These are phyloP conservation scores for Mimosa bimucronata DNA, from an alignment of 306 rosid species.

Conservation along the genomic window DNA sequence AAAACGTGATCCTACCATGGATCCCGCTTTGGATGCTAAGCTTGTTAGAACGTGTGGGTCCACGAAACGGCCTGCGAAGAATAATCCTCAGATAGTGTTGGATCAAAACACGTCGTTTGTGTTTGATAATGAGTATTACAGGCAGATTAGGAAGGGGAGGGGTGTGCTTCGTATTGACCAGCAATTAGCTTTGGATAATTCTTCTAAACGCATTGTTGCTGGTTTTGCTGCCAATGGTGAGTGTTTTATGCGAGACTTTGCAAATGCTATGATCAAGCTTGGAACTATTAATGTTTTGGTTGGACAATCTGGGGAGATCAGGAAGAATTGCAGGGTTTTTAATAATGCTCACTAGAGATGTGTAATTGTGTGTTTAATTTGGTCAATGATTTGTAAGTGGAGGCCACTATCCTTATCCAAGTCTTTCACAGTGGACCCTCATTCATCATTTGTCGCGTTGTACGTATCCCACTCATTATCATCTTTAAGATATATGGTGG, in stretches of 20 bases:
- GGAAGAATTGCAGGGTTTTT: slow-evolving; percentile 57
- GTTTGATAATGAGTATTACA: slow-evolving; percentile 53
- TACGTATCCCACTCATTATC: neutral
- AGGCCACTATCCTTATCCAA: neutral
- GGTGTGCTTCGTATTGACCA: slow-evolving; percentile 60
- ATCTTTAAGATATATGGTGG: neutral
- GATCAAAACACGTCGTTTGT: slow-evolving; percentile 54
- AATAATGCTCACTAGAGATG: slow-evolving; percentile 15
- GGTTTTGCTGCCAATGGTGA: slow-evolving; percentile 35
- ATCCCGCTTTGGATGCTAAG: slow-evolving; percentile 39
- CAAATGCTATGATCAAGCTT: slow-evolving; percentile 50
- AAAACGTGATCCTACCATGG: slow-evolving; percentile 49
- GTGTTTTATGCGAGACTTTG: slow-evolving; percentile 40
- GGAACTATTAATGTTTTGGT: slow-evolving; percentile 44
- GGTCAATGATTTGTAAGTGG: neutral
- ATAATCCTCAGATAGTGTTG: slow-evolving; percentile 39
- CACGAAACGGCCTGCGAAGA: too few species aligned
- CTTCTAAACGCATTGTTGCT: slow-evolving; percentile 29
- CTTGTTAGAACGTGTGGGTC: slow-evolving; percentile 31
- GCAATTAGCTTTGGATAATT: slow-evolving; percentile 43
- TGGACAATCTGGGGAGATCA: slow-evolving; percentile 51
- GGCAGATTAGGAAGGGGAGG: slow-evolving; percentile 33
- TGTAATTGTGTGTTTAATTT: neutral
- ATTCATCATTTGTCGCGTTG: neutral
- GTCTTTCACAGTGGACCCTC: neutral